A percentile compares a stretch with the other conserved stretches of the same genome.
Evolutionary conservation across 495 filamentous ascomycete species (phyloP).

Genomic region (Lophiostoma macrostomum): DNA sequence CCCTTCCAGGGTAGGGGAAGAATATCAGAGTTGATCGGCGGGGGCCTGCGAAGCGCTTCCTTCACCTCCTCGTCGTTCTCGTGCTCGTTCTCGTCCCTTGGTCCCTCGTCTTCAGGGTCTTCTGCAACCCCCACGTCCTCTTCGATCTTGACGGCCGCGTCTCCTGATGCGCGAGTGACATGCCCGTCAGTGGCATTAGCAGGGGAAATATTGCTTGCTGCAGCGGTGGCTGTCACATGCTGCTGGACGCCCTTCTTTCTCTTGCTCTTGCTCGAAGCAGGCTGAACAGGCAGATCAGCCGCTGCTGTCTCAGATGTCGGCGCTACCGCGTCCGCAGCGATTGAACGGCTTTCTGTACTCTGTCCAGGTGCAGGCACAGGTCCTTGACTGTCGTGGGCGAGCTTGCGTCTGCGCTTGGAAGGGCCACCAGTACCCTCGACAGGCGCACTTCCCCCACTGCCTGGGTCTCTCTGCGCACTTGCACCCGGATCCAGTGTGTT

Average conservation of each 20-base stretch:
- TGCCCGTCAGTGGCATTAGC: neutral
- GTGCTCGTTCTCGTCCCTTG: slow-evolving; percentile 36
- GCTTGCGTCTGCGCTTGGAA: neutral
- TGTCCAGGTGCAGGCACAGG: slow-evolving; percentile 1
- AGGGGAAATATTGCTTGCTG: neutral
- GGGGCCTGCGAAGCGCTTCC: slow-evolving; percentile 56
- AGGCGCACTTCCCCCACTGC: slow-evolving; percentile 9
- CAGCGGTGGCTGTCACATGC: slow-evolving; percentile 25
- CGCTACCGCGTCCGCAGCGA: neutral
- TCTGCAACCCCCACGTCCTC: slow-evolving; percentile 16
- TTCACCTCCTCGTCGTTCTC: slow-evolving; percentile 43
- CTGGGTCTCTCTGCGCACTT: neutral
- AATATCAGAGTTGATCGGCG: slow-evolving; percentile 80
- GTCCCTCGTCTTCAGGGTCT: slow-evolving; percentile 44
- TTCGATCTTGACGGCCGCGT: neutral
- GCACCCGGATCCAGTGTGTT: neutral
- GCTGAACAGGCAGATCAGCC: slow-evolving; percentile 19
- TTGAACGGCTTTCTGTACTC: slow-evolving; percentile 1
- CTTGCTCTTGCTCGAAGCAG: slow-evolving; percentile 24
- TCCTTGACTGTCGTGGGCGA: neutral
- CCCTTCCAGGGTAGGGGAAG: slow-evolving; percentile 93
- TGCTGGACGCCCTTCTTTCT: slow-evolving; percentile 4
- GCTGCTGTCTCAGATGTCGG: slow-evolving; percentile 16
- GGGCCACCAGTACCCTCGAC: slow-evolving; percentile 13
- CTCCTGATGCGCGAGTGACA: slow-evolving; percentile 1